Evolutionary conservation across 2,329 filamentous ascomycete species (phyloP), one percentile per base, ranked within the genome.

Genomic region (Aspergillus floridensis): DNA sequence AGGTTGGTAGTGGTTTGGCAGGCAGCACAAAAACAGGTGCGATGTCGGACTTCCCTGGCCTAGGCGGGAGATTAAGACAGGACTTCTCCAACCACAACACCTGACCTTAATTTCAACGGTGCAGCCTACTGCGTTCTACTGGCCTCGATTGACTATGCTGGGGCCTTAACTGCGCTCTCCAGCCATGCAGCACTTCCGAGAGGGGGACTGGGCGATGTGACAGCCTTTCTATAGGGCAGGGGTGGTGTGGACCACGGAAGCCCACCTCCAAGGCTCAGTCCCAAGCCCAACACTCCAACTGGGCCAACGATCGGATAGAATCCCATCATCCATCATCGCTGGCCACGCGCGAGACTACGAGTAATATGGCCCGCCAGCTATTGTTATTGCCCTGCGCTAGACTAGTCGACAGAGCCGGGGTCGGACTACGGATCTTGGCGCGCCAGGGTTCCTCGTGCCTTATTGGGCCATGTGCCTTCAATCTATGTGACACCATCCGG

Each of bases 391-490:
- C 26, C 21, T 21, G 24, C 24, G 10, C 48, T 49, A 26, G 11
- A 12, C 21, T 47, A 29, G 26, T 7, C 26, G 26, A 29, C 24
- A 49, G 21, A 19, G 24, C 10, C 24, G 21, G 47, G 47, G 24
- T 14, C 24, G 19, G 26, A 32, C 26, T 21, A 51, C 31, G 26
- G 26, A 14, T 14, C 49, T 51, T 32, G 35, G 31, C 31, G 38
- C 41, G 16, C 51, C 38, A 41, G 52, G 52, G 52, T 54, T 46
- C 24, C 52, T 54, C 41, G 52, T 54, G 52, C 52, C 32, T 41
- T 24, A 48, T 55, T 55, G 41, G 53, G 53, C 53, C 53, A 55
- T 55, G 53, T 55, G 44, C 53, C 32, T 48, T 48, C 53, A 44
- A 55, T 55, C 44, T 48, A 55, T 22, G n/a, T 48, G 53, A 55